A percentile compares a stretch with the other conserved stretches of the same genome.
phyloP scores from a whole-genome alignment of 805 yeast species.

The Candida ascalaphidarum region DNA sequence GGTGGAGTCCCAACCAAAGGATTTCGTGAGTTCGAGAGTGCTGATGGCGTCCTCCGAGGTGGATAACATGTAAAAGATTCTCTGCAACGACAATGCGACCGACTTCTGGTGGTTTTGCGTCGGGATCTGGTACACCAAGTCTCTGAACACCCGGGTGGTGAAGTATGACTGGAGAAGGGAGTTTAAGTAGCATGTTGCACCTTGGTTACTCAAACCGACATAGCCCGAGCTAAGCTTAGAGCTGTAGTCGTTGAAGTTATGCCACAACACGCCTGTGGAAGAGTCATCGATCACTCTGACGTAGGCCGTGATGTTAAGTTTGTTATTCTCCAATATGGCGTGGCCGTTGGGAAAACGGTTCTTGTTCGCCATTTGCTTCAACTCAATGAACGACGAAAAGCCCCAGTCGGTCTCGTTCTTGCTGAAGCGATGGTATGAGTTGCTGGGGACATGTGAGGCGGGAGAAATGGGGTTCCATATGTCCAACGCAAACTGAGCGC shows the following conservation, averaged over 20 bases:
- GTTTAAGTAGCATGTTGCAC: constrained; percentile 96
- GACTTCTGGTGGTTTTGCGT: constrained; percentile 34
- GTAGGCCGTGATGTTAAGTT: constrained; percentile 65
- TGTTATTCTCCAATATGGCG: constrained; percentile 43
- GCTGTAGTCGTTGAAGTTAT: constrained; percentile 73
- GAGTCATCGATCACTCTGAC: constrained; percentile 76
- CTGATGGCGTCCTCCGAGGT: constrained; percentile 71
- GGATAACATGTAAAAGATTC: constrained; percentile 74
- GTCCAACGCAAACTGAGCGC: constrained; percentile 84
- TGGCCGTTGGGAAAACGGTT: constrained; percentile 12
- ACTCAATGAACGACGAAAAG: constrained; percentile 66
- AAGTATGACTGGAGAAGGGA: constrained; percentile 86
- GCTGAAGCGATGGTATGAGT: constrained; percentile 73
- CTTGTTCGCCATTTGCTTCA: constrained; percentile 38
- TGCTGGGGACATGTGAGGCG: constrained; percentile 45
- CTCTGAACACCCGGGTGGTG: constrained; percentile 75
- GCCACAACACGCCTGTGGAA: constrained; percentile 90
- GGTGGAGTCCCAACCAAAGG: constrained; percentile 95
- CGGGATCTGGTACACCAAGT: constrained; percentile 84
- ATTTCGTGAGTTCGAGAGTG: constrained; percentile 76
- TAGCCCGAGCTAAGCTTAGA: constrained; percentile 83
- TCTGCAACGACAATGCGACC: constrained; percentile 80
- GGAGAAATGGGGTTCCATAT: constrained; percentile 78
- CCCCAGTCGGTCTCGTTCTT: constrained; percentile 92
- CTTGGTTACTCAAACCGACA: constrained; percentile 92